Evolutionary conservation across 164 flowering plant genomes (phyloP).

Genomic region (Brasenia schreberi): DNA sequence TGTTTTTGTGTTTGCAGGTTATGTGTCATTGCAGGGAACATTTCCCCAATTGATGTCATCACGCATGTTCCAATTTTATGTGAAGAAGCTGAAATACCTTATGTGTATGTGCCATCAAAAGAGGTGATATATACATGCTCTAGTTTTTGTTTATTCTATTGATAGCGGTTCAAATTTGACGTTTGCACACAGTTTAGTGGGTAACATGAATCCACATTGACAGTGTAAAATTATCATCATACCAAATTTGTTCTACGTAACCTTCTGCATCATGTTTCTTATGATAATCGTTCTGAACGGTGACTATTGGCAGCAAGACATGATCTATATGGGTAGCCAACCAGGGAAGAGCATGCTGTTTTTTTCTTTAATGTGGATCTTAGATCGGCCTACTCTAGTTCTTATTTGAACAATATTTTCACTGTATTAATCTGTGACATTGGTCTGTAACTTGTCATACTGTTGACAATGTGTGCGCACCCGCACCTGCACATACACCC

Average conservation of each 20-base stretch:
- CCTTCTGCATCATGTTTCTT: background rate
- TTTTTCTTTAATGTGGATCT: background rate
- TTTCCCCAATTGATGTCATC: conserved; percentile 89
- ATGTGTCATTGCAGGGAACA: conserved; percentile 91
- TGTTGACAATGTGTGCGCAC: no score
- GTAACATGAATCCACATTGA: no score
- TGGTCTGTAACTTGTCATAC: background rate
- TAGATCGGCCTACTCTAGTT: background rate
- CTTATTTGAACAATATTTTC: background rate
- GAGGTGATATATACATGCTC: conserved; percentile 39
- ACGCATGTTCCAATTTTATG: conserved; percentile 89
- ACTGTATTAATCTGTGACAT: background rate
- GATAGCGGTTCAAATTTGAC: background rate
- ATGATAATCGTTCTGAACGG: background rate
- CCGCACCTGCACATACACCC: no score
- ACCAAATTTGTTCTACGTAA: background rate
- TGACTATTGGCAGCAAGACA: background rate
- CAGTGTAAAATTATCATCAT: background rate
- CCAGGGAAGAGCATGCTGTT: background rate
- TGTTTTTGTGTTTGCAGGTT: conserved; percentile 37
- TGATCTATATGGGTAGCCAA: background rate
- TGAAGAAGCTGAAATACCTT: conserved; percentile 83
- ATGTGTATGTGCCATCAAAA: conserved; percentile 81
- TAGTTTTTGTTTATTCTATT: no score
- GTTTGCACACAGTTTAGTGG: background rate